phyloP scores from a whole-genome alignment of 192 early-diverging fungal genomes.

The Entomortierella parvispora region DNA sequence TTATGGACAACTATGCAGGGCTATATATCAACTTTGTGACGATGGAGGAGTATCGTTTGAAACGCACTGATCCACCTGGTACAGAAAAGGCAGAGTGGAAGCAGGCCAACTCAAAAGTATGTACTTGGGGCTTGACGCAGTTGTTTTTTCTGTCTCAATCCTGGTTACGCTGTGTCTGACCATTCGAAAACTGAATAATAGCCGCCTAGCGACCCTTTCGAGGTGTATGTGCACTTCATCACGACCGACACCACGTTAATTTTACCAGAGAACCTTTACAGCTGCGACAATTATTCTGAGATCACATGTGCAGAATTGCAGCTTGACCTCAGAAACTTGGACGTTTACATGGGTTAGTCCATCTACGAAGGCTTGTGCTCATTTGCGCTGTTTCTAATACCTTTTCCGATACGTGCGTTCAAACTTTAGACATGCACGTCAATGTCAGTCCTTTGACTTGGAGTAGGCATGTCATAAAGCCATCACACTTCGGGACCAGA shows the following conservation, averaged over 20 bases:
- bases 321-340: slow-evolving; percentile 69
- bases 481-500: slow-evolving; percentile 22
- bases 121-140: not conserved
- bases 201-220: slow-evolving; percentile 62
- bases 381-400: not conserved
- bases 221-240: slow-evolving; percentile 60
- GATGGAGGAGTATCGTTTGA: slow-evolving; percentile 69
- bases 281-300: slow-evolving; percentile 58
- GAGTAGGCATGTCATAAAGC: slow-evolving; percentile 43
- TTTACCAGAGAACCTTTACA: slow-evolving; percentile 71
- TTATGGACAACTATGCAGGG: slow-evolving; percentile 81
- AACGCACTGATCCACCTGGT: slow-evolving; percentile 10
- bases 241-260: slow-evolving; percentile 59
- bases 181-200: too few relatives aligned
- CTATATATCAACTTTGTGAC: slow-evolving; percentile 66
- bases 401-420: not conserved
- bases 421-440: slow-evolving; percentile 62
- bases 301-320: slow-evolving; percentile 71
- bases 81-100: slow-evolving; percentile 44
- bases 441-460: slow-evolving; percentile 68
- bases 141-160: not conserved
- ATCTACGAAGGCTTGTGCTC: not conserved
- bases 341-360: slow-evolving; percentile 69
- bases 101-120: slow-evolving; percentile 63
- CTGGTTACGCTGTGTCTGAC: too few relatives aligned